Conservation (phyloP, 129 eudicot species). For the Chrysanthemum makinoi region DNA sequence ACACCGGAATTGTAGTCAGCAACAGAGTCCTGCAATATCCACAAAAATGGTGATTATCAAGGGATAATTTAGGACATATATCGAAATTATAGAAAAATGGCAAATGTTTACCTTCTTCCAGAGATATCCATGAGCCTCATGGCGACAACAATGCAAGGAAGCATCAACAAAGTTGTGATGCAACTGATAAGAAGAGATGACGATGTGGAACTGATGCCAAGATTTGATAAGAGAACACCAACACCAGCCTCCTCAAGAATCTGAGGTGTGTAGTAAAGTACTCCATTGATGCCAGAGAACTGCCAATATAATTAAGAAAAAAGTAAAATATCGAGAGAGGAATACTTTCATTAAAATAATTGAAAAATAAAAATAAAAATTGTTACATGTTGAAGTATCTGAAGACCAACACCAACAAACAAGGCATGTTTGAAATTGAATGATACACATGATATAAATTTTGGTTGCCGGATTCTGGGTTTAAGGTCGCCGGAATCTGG, state of each 20-base stretch:
- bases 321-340: too few relatives aligned
- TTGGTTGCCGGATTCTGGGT: too few relatives aligned
- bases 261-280: conserved; percentile 96
- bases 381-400: conserved; percentile 52
- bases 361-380: too few relatives aligned
- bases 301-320: conserved; percentile 29
- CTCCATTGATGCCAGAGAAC: conserved; percentile 97
- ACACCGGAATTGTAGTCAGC: conserved; percentile 68
- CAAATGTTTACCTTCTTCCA: conserved; percentile 45
- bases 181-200: conserved; percentile 82
- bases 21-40: conserved; percentile 45
- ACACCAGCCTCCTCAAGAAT: conserved; percentile 95
- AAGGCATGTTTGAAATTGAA: conserved; percentile 44
- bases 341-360: neutral
- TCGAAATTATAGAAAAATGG: neutral
- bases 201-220: conserved; percentile 71
- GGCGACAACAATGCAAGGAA: conserved; percentile 89
- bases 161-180: conserved; percentile 79
- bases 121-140: conserved; percentile 92
- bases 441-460: too few relatives aligned
- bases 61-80: neutral
- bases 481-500: too few relatives aligned
- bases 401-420: conserved; percentile 43
- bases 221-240: conserved; percentile 65
- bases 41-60: neutral